Percentiles rank a stretch among this genome's conserved stretches.
phyloP scores from a whole-genome alignment of 345 rosid genomes.

The Reutealis trisperma region DNA sequence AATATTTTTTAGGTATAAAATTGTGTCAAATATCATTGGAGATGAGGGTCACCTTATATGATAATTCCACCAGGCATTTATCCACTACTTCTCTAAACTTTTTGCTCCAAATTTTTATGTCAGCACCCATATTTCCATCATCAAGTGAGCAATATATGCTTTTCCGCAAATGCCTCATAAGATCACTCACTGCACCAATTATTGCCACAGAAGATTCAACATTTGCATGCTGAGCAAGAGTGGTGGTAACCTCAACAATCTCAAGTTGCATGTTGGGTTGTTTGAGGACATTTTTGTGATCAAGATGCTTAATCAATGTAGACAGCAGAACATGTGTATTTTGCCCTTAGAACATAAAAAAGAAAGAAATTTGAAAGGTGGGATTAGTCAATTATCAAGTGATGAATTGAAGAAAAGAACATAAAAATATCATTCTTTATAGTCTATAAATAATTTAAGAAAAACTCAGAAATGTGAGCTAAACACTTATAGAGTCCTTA shows the following conservation, averaged over 20 bases:
- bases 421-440: slow-evolving; percentile 1
- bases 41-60: slow-evolving; percentile 54
- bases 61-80: slow-evolving; percentile 76
- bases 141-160: slow-evolving; percentile 79
- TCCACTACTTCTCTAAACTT: slow-evolving; percentile 68
- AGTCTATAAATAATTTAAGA: too few relatives aligned
- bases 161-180: slow-evolving; percentile 87
- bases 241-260: slow-evolving; percentile 70
- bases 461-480: not conserved
- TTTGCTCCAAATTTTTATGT: slow-evolving; percentile 59
- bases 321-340: slow-evolving; percentile 84
- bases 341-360: slow-evolving; percentile 54
- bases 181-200: slow-evolving; percentile 74
- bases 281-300: slow-evolving; percentile 85
- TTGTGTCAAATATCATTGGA: not conserved
- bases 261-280: slow-evolving; percentile 74
- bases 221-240: slow-evolving; percentile 68
- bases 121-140: slow-evolving; percentile 64
- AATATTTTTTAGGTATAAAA: not conserved
- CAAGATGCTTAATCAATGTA: slow-evolving; percentile 90
- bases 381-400: slow-evolving; percentile 10
- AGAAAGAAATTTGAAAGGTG: slow-evolving; percentile 13
- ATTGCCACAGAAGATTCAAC: slow-evolving; percentile 75
- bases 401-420: slow-evolving; percentile 7
- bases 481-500: slow-evolving; percentile 9